Conservation (phyloP, 2,329 filamentous ascomycete species). For the Xylariales sp. region DNA sequence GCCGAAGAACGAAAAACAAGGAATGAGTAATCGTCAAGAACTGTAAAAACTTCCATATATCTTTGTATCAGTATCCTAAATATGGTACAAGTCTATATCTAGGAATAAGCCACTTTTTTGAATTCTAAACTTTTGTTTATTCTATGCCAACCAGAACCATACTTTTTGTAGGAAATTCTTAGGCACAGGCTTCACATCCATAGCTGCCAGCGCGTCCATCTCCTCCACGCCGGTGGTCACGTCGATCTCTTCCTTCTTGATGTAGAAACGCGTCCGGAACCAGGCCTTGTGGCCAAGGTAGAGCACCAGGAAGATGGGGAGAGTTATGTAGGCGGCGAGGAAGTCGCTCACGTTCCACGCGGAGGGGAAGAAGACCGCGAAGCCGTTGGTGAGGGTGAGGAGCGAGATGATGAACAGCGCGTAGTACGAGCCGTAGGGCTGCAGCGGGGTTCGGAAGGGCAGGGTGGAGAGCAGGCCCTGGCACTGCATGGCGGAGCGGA, state of each 20-base stretch:
- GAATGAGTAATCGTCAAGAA: too few relatives aligned
- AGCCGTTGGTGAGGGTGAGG: conserved; percentile 70
- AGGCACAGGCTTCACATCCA: conserved; percentile 41
- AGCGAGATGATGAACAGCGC: conserved; percentile 54
- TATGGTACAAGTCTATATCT: background rate
- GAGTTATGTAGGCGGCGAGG: conserved; percentile 58
- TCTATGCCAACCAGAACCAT: conserved; percentile 56
- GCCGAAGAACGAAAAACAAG: too few relatives aligned
- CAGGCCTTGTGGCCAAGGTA: conserved; percentile 58
- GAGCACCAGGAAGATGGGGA: conserved; percentile 56
- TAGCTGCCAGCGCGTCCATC: conserved; percentile 54
- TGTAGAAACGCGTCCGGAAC: conserved; percentile 37
- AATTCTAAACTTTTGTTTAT: too few relatives aligned
- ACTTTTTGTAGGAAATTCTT: conserved; percentile 46
- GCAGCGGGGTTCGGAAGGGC: conserved; percentile 47
- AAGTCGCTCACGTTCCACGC: conserved; percentile 63
- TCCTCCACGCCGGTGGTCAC: conserved; percentile 54
- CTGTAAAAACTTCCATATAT: too few relatives aligned
- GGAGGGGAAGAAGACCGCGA: conserved; percentile 65
- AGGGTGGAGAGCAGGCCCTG: conserved; percentile 46
- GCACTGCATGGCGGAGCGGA: conserved; percentile 49
- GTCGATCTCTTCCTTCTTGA: conserved; percentile 46
- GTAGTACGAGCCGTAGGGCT: conserved; percentile 62
- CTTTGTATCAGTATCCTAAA: too few relatives aligned
- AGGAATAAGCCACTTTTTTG: too few relatives aligned